Evolutionary conservation across 164 flowering plant species (phyloP).

Genomic region (Cinnamomum micranthum): DNA sequence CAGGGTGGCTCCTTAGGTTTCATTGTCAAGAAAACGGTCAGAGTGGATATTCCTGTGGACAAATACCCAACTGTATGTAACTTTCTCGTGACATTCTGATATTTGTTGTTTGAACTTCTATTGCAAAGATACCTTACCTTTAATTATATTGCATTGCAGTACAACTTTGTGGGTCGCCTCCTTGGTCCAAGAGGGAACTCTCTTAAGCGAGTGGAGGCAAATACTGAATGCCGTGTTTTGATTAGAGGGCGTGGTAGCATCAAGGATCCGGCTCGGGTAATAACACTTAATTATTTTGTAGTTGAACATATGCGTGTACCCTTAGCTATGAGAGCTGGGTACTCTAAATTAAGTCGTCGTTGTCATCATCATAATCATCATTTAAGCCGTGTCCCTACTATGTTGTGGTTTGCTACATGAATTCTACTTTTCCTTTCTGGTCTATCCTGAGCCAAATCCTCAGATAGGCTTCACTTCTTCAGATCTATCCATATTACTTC

Average conservation of each 20-base stretch:
- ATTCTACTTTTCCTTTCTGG: too few species aligned
- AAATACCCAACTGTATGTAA: constrained; percentile 75
- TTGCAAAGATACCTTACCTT: background rate
- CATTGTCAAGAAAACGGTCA: constrained; percentile 73
- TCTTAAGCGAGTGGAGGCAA: constrained; percentile 95
- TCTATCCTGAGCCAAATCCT: too few species aligned
- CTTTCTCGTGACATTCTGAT: background rate
- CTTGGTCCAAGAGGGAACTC: constrained; percentile 99
- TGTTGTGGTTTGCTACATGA: too few species aligned
- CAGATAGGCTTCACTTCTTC: too few species aligned
- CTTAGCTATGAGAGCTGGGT: too few species aligned
- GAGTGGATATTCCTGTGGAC: constrained; percentile 96
- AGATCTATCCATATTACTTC: too few species aligned
- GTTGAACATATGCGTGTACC: background rate
- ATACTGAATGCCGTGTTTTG: constrained; percentile 92
- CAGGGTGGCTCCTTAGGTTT: constrained; percentile 83
- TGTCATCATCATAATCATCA: too few species aligned
- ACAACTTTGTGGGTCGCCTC: constrained; percentile 97
- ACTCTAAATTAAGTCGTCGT: too few species aligned
- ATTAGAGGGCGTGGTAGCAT: constrained; percentile 98
- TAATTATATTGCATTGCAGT: constrained; percentile 42
- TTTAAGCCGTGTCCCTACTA: too few species aligned
- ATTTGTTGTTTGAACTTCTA: background rate
- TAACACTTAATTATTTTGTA: background rate
- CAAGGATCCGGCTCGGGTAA: constrained; percentile 91